Evolutionary conservation across 2,329 filamentous ascomycete species (phyloP).

Genomic region (Ramichloridium luteum): DNA sequence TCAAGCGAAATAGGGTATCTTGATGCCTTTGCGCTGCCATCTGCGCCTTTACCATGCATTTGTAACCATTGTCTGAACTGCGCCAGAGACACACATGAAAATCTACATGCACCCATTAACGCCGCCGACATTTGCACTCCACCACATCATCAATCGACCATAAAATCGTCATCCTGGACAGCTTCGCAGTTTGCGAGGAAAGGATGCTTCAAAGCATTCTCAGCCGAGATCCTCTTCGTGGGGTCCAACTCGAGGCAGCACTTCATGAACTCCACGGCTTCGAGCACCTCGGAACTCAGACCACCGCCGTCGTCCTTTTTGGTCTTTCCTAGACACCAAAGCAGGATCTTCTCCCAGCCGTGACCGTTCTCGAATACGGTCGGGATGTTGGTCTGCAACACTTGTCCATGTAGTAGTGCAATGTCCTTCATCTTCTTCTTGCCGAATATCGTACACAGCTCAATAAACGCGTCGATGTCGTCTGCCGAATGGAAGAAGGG

Average conservation of each 20-base stretch:
- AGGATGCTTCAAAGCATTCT: slow-evolving; percentile 61
- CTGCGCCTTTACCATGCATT: too few species aligned
- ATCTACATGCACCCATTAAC: slow-evolving; percentile 60
- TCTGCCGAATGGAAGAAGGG: slow-evolving; percentile 99
- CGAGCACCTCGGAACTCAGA: slow-evolving; percentile 55
- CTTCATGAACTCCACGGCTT: slow-evolving; percentile 60
- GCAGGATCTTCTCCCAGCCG: slow-evolving; percentile 79
- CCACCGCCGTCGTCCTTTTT: slow-evolving; percentile 41
- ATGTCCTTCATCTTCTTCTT: slow-evolving; percentile 69
- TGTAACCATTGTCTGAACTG: too few species aligned
- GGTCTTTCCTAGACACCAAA: slow-evolving; percentile 77
- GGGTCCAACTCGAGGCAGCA: slow-evolving; percentile 68
- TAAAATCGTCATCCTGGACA: slow-evolving; percentile 56
- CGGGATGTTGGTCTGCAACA: slow-evolving; percentile 86
- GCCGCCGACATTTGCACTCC: slow-evolving; percentile 64
- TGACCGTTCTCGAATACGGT: slow-evolving; percentile 80
- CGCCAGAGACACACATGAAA: too few species aligned
- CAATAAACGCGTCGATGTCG: slow-evolving; percentile 93
- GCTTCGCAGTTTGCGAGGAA: slow-evolving; percentile 23
- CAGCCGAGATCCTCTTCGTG: slow-evolving; percentile 57
- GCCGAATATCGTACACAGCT: slow-evolving; percentile 93
- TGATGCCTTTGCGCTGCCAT: too few species aligned
- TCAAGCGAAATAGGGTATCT: too few species aligned
- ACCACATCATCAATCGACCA: slow-evolving; percentile 50
- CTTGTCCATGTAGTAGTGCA: slow-evolving; percentile 73